Base-by-base conservation (phyloP, 192 early-diverging fungal genomes). In the Coemansia sp. region DNA sequence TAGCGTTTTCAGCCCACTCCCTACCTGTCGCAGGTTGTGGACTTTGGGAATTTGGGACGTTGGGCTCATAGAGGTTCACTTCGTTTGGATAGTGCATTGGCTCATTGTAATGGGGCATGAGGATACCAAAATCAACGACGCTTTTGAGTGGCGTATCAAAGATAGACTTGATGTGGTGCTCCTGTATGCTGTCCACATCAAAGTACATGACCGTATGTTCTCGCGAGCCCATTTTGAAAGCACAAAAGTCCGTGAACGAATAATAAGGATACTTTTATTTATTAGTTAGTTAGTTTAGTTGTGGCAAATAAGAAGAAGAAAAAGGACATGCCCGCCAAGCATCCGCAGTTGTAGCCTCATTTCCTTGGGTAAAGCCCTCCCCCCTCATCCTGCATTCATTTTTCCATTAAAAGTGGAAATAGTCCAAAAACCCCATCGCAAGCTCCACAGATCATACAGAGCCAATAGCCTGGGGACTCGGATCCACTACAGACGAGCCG, bases 1-100 rank as follows among this genome's bases (percentile, higher is more conserved):
- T n/a, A 11, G 14, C 0, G 33, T 38, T 38, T 34, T 26, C 35
- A 6, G 16, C 16, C 57, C 33, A 15, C 6, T 15, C 14, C 36
- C 57, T 18, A 26, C 11, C 35, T n/a, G 57, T n/a, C 18, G 35
- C 57, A 36, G 57, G 36, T 9, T 18, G 16, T 5, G 57, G 18
- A 16, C 9, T 20, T 7, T 38, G 18, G 10, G 34, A 11, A 12
- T 38, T 20, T 59, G 57, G 34, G 20, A 59, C 36, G 57, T 18
- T 38, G 35, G 73, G 79, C 68, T 82, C 79, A 58, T 82, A 82
- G 6, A 82, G 74, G 16, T 69, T 59, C 49, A 76, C 79, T 53
- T 82, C 79, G 20, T 67, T 82, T 43, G 79, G 79, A 38, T 68
- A 76, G 66, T 62, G 46, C 74, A 82, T 82, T 5, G 74, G 74